These are phyloP conservation scores for Pezicula radicicola DNA, from an alignment of 2,329 filamentous ascomycete species.

Conservation along the genomic window DNA sequence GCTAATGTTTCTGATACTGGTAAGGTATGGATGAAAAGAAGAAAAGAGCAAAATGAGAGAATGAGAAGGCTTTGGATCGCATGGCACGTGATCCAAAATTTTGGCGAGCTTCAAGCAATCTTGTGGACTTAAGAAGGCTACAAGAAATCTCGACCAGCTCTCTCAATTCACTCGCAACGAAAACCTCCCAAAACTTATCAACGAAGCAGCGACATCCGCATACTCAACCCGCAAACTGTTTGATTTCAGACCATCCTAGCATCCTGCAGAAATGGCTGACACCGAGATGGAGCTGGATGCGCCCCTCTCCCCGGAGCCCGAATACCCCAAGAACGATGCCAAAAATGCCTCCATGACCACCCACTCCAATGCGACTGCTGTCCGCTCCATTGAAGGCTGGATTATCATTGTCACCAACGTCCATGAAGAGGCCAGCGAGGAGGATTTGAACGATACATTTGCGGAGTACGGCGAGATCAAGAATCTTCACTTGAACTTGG, in stretches of 20 bases:
- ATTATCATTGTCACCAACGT: conserved; percentile 85
- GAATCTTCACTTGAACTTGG: conserved; percentile 81
- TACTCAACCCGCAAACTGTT: background rate
- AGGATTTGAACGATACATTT: conserved; percentile 78
- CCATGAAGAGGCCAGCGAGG: conserved; percentile 83
- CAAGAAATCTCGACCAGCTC: background rate
- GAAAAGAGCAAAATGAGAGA: too few relatives aligned
- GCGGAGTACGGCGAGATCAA: conserved; percentile 84
- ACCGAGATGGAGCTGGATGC: conserved; percentile 41
- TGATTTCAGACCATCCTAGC: too few relatives aligned
- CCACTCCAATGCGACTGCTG: conserved; percentile 70
- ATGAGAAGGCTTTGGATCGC: too few relatives aligned
- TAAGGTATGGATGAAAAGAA: too few relatives aligned
- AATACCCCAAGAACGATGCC: conserved; percentile 48
- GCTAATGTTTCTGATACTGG: too few relatives aligned
- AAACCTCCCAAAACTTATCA: background rate
- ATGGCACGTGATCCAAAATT: too few relatives aligned
- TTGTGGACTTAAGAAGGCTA: background rate
- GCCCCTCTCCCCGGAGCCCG: conserved; percentile 28
- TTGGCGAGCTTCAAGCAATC: too few relatives aligned
- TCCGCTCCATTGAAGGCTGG: conserved; percentile 87
- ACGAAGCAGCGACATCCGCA: too few relatives aligned
- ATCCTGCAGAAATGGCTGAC: conserved; percentile 36
- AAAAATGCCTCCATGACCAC: conserved; percentile 69
- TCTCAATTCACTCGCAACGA: background rate